Percentiles rank a stretch among this genome's conserved stretches.
Conservation (phyloP, 495 filamentous ascomycete genomes). For the Aspergillus carlsbadensis region DNA sequence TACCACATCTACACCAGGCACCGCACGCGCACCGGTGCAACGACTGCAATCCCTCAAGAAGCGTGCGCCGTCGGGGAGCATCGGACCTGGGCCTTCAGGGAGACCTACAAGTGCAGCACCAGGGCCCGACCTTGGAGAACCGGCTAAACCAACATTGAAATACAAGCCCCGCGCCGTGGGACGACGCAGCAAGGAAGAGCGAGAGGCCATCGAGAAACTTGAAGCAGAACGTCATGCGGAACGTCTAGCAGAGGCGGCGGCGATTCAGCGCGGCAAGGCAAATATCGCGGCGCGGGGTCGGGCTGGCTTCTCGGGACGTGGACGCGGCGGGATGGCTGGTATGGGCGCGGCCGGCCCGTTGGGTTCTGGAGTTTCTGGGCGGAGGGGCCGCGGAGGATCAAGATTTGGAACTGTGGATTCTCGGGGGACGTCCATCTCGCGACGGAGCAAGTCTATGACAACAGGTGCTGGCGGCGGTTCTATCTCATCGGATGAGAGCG, state of each 20-base stretch:
- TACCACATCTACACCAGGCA: constrained; percentile 12
- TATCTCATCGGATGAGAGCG: constrained; percentile 47
- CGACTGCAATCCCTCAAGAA: constrained; percentile 46
- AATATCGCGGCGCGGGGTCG: constrained; percentile 19
- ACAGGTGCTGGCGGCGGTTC: constrained; percentile 21
- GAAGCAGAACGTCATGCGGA: constrained; percentile 48
- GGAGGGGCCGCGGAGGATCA: constrained; percentile 28
- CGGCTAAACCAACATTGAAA: constrained; percentile 44
- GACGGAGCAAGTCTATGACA: constrained; percentile 30
- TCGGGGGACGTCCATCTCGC: constrained; percentile 25
- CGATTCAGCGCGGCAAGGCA: constrained; percentile 35
- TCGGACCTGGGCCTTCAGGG: constrained; percentile 18
- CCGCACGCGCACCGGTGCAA: constrained; percentile 38
- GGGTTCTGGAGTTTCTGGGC: constrained; percentile 27
- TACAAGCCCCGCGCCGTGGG: constrained; percentile 45
- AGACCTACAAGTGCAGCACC: not conserved
- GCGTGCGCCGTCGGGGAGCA: constrained; percentile 39
- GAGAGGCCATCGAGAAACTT: constrained; percentile 47
- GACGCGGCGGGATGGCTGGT: constrained; percentile 21
- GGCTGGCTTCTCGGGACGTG: constrained; percentile 13
- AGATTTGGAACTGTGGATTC: constrained; percentile 26
- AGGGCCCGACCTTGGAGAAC: constrained; percentile 23
- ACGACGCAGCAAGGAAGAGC: constrained; percentile 54
- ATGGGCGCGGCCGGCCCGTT: constrained; percentile 36
- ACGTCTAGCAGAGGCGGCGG: constrained; percentile 44